Percentiles rank a stretch among this genome's conserved stretches.
These are phyloP conservation scores for Sclerotinia spermophila DNA, from an alignment of 2,329 filamentous ascomycete genomes.

Conservation along the genomic window DNA sequence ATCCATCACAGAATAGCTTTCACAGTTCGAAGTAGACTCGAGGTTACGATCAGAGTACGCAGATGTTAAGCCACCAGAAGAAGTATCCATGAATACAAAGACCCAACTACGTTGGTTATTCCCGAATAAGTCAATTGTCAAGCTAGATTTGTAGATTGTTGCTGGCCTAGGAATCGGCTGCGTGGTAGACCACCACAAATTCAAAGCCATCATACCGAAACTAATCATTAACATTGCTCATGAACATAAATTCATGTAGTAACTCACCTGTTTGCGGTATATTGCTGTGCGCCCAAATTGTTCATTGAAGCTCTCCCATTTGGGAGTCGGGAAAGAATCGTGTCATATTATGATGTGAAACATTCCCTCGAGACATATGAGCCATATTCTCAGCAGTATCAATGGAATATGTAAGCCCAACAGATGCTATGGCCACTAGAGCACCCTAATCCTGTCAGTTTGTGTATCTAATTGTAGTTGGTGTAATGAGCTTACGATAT, in stretches of 20 bases:
- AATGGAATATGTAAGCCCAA: not conserved
- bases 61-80: not conserved
- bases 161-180: not conserved
- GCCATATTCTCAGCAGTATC: not conserved
- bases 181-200: not conserved
- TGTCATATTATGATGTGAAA: not conserved
- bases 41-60: not conserved
- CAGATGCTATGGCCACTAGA: not conserved
- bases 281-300: not conserved
- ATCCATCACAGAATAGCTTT: not conserved
- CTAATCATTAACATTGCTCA: not conserved
- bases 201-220: not conserved
- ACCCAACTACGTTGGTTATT: not conserved
- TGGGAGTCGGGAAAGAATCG: not conserved
- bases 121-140: not conserved
- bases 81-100: not conserved
- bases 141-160: not conserved
- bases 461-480: not conserved
- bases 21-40: not conserved
- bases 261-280: not conserved
- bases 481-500: not conserved
- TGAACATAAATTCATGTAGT: not conserved
- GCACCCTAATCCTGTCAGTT: not conserved
- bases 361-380: not conserved
- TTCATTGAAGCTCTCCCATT: not conserved